These are phyloP conservation scores for Aristolochia californica DNA, from an alignment of 164 flowering plant species.

Conservation along the genomic window DNA sequence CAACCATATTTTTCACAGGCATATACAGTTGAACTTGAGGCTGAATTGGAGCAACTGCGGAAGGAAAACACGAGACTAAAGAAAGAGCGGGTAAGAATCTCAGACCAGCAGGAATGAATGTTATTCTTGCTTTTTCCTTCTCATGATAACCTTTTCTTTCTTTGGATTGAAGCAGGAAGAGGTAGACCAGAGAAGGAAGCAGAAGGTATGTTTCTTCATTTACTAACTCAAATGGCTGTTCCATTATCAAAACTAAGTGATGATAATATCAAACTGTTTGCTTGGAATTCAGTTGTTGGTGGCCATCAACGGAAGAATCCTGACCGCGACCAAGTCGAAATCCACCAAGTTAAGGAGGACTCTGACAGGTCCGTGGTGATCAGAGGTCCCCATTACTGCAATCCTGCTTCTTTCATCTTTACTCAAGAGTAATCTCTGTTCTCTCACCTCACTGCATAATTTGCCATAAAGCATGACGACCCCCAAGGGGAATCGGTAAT, in stretches of 20 bases:
- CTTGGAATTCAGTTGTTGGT: not conserved
- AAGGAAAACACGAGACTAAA: conserved; percentile 28
- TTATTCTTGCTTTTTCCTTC: not conserved
- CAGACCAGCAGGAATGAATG: not conserved
- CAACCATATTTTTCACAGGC: conserved; percentile 13
- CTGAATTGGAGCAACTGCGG: conserved; percentile 28
- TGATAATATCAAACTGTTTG: not conserved
- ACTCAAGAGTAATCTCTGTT: no score
- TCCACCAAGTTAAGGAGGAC: not conserved
- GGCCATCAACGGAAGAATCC: not conserved
- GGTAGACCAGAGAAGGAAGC: not conserved
- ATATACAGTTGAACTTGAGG: conserved; percentile 35
- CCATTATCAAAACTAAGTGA: no score
- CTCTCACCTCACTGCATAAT: no score
- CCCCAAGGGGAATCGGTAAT: no score
- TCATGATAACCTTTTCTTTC: not conserved
- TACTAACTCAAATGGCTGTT: no score
- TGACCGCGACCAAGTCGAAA: not conserved
- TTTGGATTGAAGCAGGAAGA: not conserved
- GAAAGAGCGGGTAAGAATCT: not conserved
- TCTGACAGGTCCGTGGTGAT: not conserved
- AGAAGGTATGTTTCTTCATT: not conserved
- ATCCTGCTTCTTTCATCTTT: no score
- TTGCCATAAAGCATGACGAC: no score
- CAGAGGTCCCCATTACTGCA: no score